phyloP scores from a whole-genome alignment of 1,284 basidiomycete genomes.

The Rhodotorula sp. region DNA sequence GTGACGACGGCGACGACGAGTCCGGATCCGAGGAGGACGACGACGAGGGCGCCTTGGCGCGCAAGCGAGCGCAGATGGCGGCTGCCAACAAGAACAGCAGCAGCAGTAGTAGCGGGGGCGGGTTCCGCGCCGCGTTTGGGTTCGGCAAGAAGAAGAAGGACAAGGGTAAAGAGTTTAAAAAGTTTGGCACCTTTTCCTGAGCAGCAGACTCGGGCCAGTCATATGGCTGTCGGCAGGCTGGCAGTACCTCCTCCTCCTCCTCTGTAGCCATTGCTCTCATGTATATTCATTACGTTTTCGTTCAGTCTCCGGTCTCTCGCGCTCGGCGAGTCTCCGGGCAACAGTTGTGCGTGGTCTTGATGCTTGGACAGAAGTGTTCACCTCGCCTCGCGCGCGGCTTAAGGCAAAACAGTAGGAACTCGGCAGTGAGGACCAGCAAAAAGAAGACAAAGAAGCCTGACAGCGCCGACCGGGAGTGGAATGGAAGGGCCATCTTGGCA shows the following conservation, averaged over 20 bases:
- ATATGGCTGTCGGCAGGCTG: no score
- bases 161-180: constrained; percentile 31
- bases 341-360: not conserved
- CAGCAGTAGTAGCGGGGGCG: not conserved
- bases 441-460: constrained; percentile 19
- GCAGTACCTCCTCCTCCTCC: no score
- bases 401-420: not conserved
- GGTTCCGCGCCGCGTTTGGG: constrained; percentile 2
- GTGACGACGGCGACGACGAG: not conserved
- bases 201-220: no score
- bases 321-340: no score
- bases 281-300: not conserved
- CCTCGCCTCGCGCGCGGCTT: no score
- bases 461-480: constrained; percentile 34
- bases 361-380: not conserved
- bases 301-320: not conserved
- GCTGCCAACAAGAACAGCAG: not conserved
- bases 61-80: not conserved
- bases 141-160: constrained; percentile 30
- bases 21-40: not conserved
- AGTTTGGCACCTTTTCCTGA: constrained; percentile 31
- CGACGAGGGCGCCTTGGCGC: not conserved
- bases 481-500: constrained; percentile 34
- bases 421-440: not conserved
- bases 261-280: not conserved